A percentile compares a stretch with the other conserved stretches of the same genome.
Evolutionary conservation across 106 monocot genomes (phyloP).

Genomic region (Posidonia australis): DNA sequence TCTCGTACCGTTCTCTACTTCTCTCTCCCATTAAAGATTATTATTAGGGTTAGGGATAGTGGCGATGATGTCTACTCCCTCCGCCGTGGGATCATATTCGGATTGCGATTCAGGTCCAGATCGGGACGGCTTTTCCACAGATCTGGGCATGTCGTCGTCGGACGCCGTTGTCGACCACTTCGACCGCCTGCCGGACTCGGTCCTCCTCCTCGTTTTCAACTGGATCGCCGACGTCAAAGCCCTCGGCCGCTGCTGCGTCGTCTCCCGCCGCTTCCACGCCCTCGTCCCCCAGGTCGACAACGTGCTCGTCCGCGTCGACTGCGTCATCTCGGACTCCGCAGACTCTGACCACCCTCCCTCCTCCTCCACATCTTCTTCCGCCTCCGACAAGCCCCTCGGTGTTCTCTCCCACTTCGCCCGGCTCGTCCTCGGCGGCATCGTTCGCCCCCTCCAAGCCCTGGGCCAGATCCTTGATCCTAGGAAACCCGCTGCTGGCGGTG

Average conservation of each 20-base stretch:
- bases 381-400: conserved; percentile 26
- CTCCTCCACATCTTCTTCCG: not conserved
- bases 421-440: conserved; percentile 36
- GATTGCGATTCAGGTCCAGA: not conserved
- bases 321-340: conserved; percentile 54
- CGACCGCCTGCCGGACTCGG: conserved; percentile 71
- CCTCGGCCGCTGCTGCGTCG: conserved; percentile 66
- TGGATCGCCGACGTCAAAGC: conserved; percentile 66
- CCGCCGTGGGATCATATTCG: not conserved
- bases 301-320: conserved; percentile 70
- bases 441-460: conserved; percentile 40
- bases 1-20: too few relatives aligned
- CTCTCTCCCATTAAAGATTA: too few relatives aligned
- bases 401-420: conserved; percentile 42
- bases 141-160: not conserved
- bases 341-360: not conserved
- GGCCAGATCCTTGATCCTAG: conserved; percentile 29
- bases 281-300: conserved; percentile 53
- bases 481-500: conserved; percentile 4
- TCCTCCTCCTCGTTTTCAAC: conserved; percentile 60
- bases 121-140: not conserved
- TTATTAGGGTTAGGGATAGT: too few relatives aligned
- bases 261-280: conserved; percentile 56
- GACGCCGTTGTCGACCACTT: conserved; percentile 36
- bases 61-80: not conserved